Evolutionary conservation across 768 basidiomycete genomes (phyloP), one percentile per base, ranked within the genome.

Genomic region (Collybiopsis confluens): DNA sequence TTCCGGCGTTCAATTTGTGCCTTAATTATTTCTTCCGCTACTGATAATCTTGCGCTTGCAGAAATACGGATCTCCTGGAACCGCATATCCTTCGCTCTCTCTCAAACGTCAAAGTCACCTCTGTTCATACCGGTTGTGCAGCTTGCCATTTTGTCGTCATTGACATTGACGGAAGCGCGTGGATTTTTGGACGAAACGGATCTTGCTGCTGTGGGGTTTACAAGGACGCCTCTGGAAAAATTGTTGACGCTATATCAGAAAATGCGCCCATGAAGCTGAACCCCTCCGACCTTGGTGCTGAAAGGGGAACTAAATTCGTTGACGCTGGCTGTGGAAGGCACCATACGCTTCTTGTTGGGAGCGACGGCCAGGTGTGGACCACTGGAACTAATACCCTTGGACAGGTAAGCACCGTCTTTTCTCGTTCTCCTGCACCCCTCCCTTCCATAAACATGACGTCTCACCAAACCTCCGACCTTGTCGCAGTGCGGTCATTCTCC

Each of bases 41-140:
- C n/a, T n/a, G n/a, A n/a, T n/a, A n/a, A n/a, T n/a, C n/a, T n/a
- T n/a, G n/a, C n/a, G n/a, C n/a, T n/a, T n/a, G n/a, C n/a, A 80
- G 77, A 66, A 82, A 77, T 57, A 86, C 92, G 3, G 94, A 98
- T 75, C 80, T 98, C 3, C 78, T 86, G 50, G 83, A 90, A 68
- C 93, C 94, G 0, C 82, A 94, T 69, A 91, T 96, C 62, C 79
- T 98, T 16, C 89, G 96, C 54, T 90, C 92, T 0, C 74, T 98
- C 28, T 78, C 82, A 65, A 94, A 95, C 66, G 77, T 95, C 70
- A 82, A 85, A 64, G 75, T 79, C 9, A 69, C 74, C 20, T 88
- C 87, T 7, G 69, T 94, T 48, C 85, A 94, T 66, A 78, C 89
- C 9, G 87, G 88, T 1, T 90, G 88, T 60, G 78, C 73, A 9